phyloP scores from a whole-genome alignment of 805 yeast genomes.

The Millerozyma acaciae region DNA sequence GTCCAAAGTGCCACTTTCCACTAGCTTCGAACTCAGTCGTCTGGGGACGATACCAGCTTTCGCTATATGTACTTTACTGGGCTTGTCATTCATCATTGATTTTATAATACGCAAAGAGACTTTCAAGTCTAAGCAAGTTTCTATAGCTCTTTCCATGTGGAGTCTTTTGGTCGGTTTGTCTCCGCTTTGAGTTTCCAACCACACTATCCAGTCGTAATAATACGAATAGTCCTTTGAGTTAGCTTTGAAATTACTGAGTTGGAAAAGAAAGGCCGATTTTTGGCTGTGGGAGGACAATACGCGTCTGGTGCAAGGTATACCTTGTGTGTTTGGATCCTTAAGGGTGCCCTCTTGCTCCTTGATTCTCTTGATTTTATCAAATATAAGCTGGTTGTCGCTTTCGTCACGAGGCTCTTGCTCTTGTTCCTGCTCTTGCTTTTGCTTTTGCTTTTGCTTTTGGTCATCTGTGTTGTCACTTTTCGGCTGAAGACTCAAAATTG shows the following conservation, averaged over 20 bases:
- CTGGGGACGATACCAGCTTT: slow-evolving; percentile 13
- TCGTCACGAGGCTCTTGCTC: not conserved
- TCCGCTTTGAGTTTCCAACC: slow-evolving; percentile 7
- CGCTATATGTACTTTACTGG: slow-evolving; percentile 12
- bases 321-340: no score
- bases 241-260: slow-evolving; percentile 10
- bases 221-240: slow-evolving; percentile 11
- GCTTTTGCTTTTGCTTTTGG: not conserved
- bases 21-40: slow-evolving; percentile 11
- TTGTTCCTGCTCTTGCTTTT: slow-evolving; percentile 2
- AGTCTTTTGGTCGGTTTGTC: slow-evolving; percentile 3
- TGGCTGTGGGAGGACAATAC: slow-evolving; percentile 12
- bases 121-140: slow-evolving; percentile 11
- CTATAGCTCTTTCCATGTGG: slow-evolving; percentile 10
- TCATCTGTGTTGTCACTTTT: not conserved
- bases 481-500: slow-evolving; percentile 5
- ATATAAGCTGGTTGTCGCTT: no score
- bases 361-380: not conserved
- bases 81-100: slow-evolving; percentile 2
- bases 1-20: slow-evolving; percentile 15
- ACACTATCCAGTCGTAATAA: slow-evolving; percentile 17
- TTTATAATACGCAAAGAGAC: slow-evolving; percentile 4
- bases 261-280: slow-evolving; percentile 10
- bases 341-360: no score
- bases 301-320: slow-evolving; percentile 16